phyloP scores from a whole-genome alignment of 2,329 filamentous ascomycete genomes.

The Cladosporium cucumerinum region DNA sequence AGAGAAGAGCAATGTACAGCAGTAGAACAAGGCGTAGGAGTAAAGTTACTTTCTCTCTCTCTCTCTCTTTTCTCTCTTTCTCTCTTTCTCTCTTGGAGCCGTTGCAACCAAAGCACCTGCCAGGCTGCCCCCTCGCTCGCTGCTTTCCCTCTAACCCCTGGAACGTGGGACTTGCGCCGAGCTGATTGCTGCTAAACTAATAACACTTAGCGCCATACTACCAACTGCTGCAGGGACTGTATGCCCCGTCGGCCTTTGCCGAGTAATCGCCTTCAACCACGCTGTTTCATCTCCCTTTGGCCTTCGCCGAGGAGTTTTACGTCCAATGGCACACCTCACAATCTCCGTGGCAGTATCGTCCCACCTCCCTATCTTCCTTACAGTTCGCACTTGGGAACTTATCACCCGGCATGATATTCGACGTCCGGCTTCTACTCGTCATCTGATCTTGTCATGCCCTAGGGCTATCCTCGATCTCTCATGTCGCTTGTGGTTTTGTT shows the following conservation, averaged over 20 bases:
- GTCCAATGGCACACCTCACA: neutral
- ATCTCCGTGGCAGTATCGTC: neutral
- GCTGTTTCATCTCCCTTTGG: neutral
- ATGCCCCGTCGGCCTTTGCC: too few species aligned
- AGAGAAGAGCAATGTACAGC: neutral
- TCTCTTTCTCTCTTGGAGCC: neutral
- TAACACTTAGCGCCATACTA: neutral
- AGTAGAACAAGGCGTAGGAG: neutral
- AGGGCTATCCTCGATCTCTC: neutral
- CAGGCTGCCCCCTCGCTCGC: neutral
- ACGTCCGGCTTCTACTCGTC: neutral
- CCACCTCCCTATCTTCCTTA: neutral
- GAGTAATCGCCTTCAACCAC: neutral
- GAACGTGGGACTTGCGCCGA: neutral
- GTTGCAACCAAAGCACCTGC: neutral
- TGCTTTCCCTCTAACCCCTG: neutral
- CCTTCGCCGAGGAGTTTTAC: neutral
- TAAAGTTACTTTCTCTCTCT: neutral
- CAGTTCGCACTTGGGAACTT: neutral
- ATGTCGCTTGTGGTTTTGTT: neutral
- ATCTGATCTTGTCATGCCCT: neutral
- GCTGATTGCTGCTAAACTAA: neutral
- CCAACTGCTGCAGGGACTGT: too few species aligned
- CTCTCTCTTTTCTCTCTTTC: neutral
- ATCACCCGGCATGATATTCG: neutral